A percentile compares a stretch with the other conserved stretches of the same genome.
These are phyloP conservation scores for Butyriboletus loyo DNA, from an alignment of 768 basidiomycete species.

Conservation along the genomic window DNA sequence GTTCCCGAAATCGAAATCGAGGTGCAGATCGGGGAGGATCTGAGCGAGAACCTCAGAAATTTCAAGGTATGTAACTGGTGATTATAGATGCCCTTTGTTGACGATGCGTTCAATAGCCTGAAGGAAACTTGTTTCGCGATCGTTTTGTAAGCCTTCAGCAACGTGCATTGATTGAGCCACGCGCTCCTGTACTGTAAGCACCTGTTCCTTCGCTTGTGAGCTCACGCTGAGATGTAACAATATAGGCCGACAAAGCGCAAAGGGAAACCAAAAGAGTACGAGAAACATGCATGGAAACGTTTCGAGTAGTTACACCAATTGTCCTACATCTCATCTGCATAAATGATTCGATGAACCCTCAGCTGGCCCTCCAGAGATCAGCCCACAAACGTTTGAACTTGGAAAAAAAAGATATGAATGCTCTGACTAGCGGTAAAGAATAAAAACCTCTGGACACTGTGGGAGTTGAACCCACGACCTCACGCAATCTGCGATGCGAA, in stretches of 20 bases:
- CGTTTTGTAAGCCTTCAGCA: slow-evolving; percentile 86
- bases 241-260: slow-evolving; percentile 32
- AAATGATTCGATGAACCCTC: no score
- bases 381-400: background rate
- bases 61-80: slow-evolving; percentile 61
- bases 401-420: background rate
- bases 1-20: slow-evolving; percentile 68
- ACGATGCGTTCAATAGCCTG: slow-evolving; percentile 52
- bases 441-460: slow-evolving; percentile 29
- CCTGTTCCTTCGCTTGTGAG: slow-evolving; percentile 22
- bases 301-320: slow-evolving; percentile 42
- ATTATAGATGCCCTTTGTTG: background rate
- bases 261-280: slow-evolving; percentile 59
- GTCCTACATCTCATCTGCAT: background rate
- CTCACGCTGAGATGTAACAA: background rate
- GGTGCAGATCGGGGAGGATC: slow-evolving; percentile 88
- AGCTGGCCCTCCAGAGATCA: background rate
- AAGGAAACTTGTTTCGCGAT: slow-evolving; percentile 91
- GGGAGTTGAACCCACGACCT: slow-evolving; percentile 35
- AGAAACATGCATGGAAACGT: slow-evolving; percentile 78
- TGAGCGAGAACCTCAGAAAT: slow-evolving; percentile 78
- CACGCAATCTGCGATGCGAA: slow-evolving; percentile 30
- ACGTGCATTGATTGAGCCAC: slow-evolving; percentile 82
- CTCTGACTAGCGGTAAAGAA: background rate
- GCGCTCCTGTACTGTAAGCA: slow-evolving; percentile 67